Conservation (phyloP, 768 basidiomycete species). For the Udeniomyces megalosporus region DNA sequence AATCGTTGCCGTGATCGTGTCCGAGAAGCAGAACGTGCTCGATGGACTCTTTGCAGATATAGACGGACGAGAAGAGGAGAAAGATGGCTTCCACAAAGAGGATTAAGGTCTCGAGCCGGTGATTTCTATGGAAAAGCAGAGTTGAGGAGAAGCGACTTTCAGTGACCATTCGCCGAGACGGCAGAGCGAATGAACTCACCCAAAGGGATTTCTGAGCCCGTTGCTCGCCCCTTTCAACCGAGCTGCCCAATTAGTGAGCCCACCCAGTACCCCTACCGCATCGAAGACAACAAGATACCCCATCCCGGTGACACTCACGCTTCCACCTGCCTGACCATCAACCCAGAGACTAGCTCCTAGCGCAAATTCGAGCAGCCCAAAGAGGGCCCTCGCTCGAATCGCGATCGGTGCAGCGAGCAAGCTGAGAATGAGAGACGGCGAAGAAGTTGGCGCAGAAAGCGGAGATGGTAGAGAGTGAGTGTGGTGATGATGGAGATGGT, state of each 20-base stretch:
- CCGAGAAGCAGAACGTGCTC: conserved; percentile 62
- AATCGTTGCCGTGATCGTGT: conserved; percentile 23
- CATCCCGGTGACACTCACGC: conserved; percentile 69
- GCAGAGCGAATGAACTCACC: conserved; percentile 35
- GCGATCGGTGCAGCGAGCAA: not conserved
- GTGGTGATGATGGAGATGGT: not conserved
- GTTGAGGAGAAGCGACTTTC: not conserved
- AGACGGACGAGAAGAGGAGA: conserved; percentile 82
- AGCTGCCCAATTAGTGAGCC: conserved; percentile 31
- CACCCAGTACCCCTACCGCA: conserved; percentile 51
- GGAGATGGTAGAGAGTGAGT: not conserved
- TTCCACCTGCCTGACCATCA: conserved; percentile 70
- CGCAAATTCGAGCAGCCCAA: conserved; percentile 28
- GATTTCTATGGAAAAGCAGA: not conserved
- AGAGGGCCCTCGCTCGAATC: conserved; percentile 13
- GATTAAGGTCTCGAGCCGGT: conserved; percentile 10
- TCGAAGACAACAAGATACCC: conserved; percentile 98
- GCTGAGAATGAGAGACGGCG: not conserved
- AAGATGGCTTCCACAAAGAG: conserved; percentile 79
- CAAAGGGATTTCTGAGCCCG: conserved; percentile 36
- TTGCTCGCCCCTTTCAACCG: conserved; percentile 18
- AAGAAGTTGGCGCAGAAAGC: not conserved
- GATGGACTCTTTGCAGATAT: conserved; percentile 91
- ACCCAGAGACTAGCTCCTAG: conserved; percentile 57
- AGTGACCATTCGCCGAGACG: not conserved